A percentile compares a stretch with the other conserved stretches of the same genome.
These are phyloP conservation scores for Xerocomus amazonicus DNA, from an alignment of 1,284 basidiomycete species.

Conservation along the genomic window DNA sequence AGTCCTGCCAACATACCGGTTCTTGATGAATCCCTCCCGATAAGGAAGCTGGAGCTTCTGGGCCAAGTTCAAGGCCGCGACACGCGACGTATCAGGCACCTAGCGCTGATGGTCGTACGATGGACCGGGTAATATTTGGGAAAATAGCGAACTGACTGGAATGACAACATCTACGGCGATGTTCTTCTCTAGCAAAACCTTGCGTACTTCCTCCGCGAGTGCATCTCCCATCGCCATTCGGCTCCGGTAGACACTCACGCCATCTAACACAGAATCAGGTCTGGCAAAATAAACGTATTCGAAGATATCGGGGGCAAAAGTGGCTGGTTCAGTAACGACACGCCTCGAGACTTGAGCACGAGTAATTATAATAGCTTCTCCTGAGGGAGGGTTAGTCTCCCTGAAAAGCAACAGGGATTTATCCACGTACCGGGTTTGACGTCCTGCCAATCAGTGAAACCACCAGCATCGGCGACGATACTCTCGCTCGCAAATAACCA, in stretches of 20 bases:
- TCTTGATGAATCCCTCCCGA: conserved; percentile 98
- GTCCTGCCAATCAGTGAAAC: conserved; percentile 92
- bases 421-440: conserved; percentile 73
- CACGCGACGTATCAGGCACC: conserved; percentile 95
- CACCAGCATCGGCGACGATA: conserved; percentile 91
- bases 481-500: conserved; percentile 95
- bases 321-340: conserved; percentile 64
- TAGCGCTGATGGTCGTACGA: conserved; percentile 26
- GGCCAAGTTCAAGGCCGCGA: conserved; percentile 93
- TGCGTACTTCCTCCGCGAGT: conserved; percentile 83
- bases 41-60: conserved; percentile 91
- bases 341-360: conserved; percentile 70
- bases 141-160: conserved; percentile 55
- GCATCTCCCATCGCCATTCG: conserved; percentile 99
- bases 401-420: not conserved
- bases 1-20: conserved; percentile 96
- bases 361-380: conserved; percentile 95
- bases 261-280: conserved; percentile 96
- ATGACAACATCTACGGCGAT: conserved; percentile 92
- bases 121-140: conserved; percentile 1
- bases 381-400: conserved; percentile 36
- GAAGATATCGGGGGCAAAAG: conserved; percentile 98
- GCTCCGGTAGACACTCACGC: conserved; percentile 94
- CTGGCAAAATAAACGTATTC: conserved; percentile 99
- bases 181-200: conserved; percentile 67